Conservation (phyloP, 768 basidiomycete genomes). For the Boletus patriciae region DNA sequence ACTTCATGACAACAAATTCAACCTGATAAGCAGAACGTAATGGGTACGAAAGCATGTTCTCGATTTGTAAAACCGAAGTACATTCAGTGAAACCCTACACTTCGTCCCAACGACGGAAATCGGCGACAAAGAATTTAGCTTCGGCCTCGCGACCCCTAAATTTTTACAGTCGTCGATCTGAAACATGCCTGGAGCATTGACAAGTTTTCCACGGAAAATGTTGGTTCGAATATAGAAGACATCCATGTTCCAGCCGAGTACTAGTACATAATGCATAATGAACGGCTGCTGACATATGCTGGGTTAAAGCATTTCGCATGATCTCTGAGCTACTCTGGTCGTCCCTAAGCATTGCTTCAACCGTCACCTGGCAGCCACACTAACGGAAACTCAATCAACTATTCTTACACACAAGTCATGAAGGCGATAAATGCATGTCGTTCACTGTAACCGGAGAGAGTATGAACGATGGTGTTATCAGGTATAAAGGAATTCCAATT, state of each 20-base stretch:
- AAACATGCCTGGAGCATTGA: not conserved
- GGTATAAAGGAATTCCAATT: not conserved
- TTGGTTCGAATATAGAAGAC: not conserved
- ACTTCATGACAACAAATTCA: not conserved
- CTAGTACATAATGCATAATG: not conserved
- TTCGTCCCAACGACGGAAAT: not conserved
- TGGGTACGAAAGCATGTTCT: not conserved
- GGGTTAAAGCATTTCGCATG: not conserved
- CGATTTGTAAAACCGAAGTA: not conserved
- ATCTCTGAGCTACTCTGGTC: not conserved
- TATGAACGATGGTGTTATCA: not conserved
- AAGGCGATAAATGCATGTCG: not conserved
- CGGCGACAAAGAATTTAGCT: not conserved
- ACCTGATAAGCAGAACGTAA: conserved; percentile 4
- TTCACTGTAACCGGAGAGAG: not conserved
- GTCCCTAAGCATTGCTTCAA: not conserved
- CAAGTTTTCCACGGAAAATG: not conserved
- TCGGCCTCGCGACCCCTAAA: not conserved
- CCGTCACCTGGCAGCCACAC: not conserved
- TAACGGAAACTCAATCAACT: not conserved
- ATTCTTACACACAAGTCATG: not conserved
- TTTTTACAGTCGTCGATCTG: not conserved
- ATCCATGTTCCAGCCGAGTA: not conserved
- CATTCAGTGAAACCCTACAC: not conserved
- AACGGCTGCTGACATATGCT: not conserved